phyloP scores from a whole-genome alignment of 805 yeast species.

The Torulaspora quercuum region DNA sequence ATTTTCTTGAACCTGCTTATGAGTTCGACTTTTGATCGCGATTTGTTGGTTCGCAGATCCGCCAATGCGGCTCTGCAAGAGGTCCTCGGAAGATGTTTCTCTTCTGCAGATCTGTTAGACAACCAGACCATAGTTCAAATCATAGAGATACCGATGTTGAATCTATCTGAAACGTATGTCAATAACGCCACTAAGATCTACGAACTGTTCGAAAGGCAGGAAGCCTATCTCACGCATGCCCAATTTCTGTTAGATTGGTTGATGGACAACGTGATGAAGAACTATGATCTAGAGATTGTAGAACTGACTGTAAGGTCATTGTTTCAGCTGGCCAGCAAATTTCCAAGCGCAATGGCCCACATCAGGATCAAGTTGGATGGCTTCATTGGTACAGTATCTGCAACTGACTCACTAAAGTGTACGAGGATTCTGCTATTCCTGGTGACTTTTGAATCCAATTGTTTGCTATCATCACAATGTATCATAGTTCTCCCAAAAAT shows the following conservation, averaged over 20 bases:
- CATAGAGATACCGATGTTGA: conserved; percentile 59
- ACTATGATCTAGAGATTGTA: conserved; percentile 20
- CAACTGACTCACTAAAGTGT: background rate
- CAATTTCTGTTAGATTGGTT: conserved; percentile 28
- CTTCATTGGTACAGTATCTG: background rate
- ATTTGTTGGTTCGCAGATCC: conserved; percentile 71
- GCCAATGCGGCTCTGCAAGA: conserved; percentile 87
- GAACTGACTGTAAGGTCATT: conserved; percentile 13
- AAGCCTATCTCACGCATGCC: conserved; percentile 8
- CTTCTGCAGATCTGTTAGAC: conserved; percentile 34
- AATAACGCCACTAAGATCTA: conserved; percentile 36
- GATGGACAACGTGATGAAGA: conserved; percentile 17
- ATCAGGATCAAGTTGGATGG: conserved; percentile 2
- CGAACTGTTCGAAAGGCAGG: conserved; percentile 23
- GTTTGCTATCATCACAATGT: background rate
- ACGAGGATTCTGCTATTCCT: conserved; percentile 6
- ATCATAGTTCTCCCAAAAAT: background rate
- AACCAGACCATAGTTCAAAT: conserved; percentile 39
- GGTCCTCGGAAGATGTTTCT: conserved; percentile 70
- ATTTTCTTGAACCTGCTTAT: conserved; percentile 41
- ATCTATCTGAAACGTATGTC: conserved; percentile 41
- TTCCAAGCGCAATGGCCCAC: conserved; percentile 1
- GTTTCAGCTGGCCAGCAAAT: background rate
- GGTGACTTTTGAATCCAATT: conserved; percentile 4
- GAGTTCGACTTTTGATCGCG: conserved; percentile 65